Evolutionary conservation across 139 green algal species (phyloP).

Genomic region (Chlamydomonas incerta): DNA sequence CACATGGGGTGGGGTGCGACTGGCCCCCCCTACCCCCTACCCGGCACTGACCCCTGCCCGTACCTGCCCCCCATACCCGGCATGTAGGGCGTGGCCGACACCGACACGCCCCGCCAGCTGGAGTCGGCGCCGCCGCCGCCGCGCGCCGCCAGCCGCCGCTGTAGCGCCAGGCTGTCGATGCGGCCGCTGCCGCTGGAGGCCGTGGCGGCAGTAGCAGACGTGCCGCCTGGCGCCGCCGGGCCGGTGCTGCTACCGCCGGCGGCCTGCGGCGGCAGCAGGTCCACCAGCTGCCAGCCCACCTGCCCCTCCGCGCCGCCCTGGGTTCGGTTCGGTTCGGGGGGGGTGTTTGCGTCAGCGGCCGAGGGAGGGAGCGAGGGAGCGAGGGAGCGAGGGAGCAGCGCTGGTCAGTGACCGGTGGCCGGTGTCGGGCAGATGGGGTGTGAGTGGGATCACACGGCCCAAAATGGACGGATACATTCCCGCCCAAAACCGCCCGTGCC

Average conservation of each 20-base stretch:
- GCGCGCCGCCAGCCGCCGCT: constrained; percentile 29
- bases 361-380: no score
- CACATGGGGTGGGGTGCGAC: no score
- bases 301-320: background rate
- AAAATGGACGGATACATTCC: no score
- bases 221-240: no score
- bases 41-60: background rate
- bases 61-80: constrained; percentile 65
- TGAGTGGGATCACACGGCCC: no score
- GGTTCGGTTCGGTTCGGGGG: no score
- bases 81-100: constrained; percentile 66
- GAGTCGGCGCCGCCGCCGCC: constrained; percentile 28
- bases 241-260: background rate
- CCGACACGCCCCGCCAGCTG: constrained; percentile 72
- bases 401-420: no score
- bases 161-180: constrained; percentile 27
- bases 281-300: constrained; percentile 29
- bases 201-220: no score
- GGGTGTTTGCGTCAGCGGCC: no score
- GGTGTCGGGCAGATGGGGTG: no score
- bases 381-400: no score
- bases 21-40: background rate
- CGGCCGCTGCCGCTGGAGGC: background rate
- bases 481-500: no score
- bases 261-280: background rate